Percentiles rank a stretch among this genome's conserved stretches.
phyloP scores from a whole-genome alignment of 805 yeast species.

The Komagataella populi region DNA sequence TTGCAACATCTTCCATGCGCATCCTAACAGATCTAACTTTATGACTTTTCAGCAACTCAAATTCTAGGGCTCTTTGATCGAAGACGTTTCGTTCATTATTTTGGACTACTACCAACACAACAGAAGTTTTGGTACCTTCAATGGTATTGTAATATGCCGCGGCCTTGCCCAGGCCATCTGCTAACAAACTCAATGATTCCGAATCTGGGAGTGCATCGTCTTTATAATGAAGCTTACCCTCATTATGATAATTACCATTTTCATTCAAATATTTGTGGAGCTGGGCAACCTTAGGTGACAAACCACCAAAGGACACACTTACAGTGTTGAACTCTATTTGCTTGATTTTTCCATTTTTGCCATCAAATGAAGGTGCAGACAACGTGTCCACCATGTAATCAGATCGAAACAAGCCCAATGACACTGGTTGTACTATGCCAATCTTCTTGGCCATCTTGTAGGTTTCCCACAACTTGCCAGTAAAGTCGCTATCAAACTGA shows the following conservation, averaged over 20 bases:
- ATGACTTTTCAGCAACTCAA: conserved; percentile 39
- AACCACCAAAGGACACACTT: conserved; percentile 89
- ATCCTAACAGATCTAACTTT: conserved; percentile 53
- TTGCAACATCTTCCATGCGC: conserved; percentile 45
- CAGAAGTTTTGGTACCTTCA: conserved; percentile 20
- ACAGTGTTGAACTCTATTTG: conserved; percentile 96
- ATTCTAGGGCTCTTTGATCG: conserved; percentile 84
- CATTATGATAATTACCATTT: conserved; percentile 36
- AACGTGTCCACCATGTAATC: conserved; percentile 64
- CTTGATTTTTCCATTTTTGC: conserved; percentile 38
- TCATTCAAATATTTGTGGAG: conserved; percentile 57
- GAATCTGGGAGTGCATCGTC: conserved; percentile 45
- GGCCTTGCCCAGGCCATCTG: conserved; percentile 59
- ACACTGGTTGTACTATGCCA: conserved; percentile 48
- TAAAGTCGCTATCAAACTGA: conserved; percentile 57
- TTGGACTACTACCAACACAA: conserved; percentile 71
- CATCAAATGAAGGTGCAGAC: conserved; percentile 15
- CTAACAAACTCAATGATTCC: conserved; percentile 45
- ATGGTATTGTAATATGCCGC: conserved; percentile 36
- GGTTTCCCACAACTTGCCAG: conserved; percentile 61
- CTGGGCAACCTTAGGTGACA: conserved; percentile 67
- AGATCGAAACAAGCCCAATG: conserved; percentile 78
- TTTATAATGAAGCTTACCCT: conserved; percentile 24
- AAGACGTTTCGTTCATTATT: conserved; percentile 78
- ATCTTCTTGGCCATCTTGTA: conserved; percentile 33